Conservation (phyloP, 352 stramenopile genomes). For the Globisporangium echinulatum region DNA sequence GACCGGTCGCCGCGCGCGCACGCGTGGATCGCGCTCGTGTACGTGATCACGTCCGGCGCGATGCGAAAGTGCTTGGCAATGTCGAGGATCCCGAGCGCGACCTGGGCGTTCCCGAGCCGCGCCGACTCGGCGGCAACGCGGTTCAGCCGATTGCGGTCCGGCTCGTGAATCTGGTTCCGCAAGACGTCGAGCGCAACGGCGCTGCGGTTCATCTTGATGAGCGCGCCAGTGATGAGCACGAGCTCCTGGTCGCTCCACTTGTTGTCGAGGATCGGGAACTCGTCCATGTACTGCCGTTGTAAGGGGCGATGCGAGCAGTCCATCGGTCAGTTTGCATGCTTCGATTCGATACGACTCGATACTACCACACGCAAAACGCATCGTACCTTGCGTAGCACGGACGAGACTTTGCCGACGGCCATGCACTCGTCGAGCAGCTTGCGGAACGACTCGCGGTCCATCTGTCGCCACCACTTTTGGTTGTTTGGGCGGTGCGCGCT, state of each 20-base stretch:
- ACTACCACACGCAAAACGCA: neutral
- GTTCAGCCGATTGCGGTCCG: conserved; percentile 49
- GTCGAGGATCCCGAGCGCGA: conserved; percentile 65
- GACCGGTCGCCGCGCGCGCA: conserved; percentile 49
- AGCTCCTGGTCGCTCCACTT: conserved; percentile 67
- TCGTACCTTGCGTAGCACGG: conserved; percentile 39
- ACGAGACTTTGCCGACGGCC: conserved; percentile 39
- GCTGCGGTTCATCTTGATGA: conserved; percentile 72
- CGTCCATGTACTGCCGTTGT: conserved; percentile 43
- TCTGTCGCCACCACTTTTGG: conserved; percentile 39
- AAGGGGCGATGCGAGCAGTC: neutral
- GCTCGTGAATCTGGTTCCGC: conserved; percentile 45
- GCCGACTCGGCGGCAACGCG: conserved; percentile 62
- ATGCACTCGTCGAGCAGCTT: conserved; percentile 56
- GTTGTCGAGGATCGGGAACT: conserved; percentile 57
- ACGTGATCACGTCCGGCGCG: conserved; percentile 61
- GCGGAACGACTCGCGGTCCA: conserved; percentile 58
- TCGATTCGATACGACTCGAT: neutral
- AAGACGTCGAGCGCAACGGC: conserved; percentile 51
- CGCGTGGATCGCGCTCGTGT: conserved; percentile 76
- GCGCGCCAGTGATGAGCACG: conserved; percentile 61
- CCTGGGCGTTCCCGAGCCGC: conserved; percentile 50
- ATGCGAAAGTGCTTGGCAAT: conserved; percentile 67
- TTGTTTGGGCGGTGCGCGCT: conserved; percentile 15
- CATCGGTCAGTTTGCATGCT: no score